A percentile compares a stretch with the other conserved stretches of the same genome.
These are phyloP conservation scores for Meyerozyma smithsonii DNA, from an alignment of 1,139 yeast species.

Conservation along the genomic window DNA sequence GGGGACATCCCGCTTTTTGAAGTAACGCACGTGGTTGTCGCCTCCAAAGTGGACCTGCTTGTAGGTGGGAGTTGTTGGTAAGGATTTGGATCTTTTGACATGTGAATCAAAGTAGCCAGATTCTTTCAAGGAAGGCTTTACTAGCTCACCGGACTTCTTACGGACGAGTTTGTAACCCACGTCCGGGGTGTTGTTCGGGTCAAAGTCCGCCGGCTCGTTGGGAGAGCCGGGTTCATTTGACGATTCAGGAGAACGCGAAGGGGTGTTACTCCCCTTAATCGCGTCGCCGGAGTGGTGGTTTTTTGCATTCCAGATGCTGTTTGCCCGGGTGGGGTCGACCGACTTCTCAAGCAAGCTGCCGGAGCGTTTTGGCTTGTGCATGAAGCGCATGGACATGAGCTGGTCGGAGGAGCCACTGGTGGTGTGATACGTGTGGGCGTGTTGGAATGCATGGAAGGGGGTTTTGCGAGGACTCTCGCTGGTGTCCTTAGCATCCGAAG, in stretches of 20 bases:
- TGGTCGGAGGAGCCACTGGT: slow-evolving; percentile 3
- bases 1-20: slow-evolving; percentile 68
- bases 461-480: background rate
- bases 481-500: background rate
- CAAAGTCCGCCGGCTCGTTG: slow-evolving; percentile 1
- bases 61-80: slow-evolving; percentile 70
- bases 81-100: slow-evolving; percentile 44
- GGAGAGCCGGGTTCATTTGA: background rate
- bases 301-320: slow-evolving; percentile 22
- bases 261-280: slow-evolving; percentile 1
- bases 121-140: slow-evolving; percentile 63
- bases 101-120: slow-evolving; percentile 32
- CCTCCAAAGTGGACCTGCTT: slow-evolving; percentile 79
- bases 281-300: background rate
- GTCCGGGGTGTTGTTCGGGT: background rate
- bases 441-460: background rate
- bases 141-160: slow-evolving; percentile 77
- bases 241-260: slow-evolving; percentile 2
- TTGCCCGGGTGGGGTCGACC: slow-evolving; percentile 30
- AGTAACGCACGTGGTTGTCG: slow-evolving; percentile 63
- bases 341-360: slow-evolving; percentile 28
- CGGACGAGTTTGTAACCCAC: slow-evolving; percentile 40
- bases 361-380: slow-evolving; percentile 40
- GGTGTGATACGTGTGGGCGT: background rate
- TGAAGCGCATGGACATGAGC: slow-evolving; percentile 30